Base-by-base conservation (phyloP, 225 moss, liverwort and hornwort species). In the Anthoceros angustus region DNA sequence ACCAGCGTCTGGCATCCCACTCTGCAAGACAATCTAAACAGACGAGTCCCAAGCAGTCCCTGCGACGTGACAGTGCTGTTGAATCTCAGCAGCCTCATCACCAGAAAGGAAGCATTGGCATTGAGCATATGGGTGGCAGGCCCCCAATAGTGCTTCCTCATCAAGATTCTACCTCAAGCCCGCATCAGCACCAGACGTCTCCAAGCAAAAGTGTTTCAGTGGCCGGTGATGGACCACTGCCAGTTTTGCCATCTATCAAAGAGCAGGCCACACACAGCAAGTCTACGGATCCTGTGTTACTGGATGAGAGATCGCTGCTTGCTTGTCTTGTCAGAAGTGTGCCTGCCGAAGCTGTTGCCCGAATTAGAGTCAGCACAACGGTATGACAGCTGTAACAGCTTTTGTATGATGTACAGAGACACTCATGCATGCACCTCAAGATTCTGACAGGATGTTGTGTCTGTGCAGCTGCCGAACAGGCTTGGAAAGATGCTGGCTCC, bases 401-500 rank as follows among this genome's bases (percentile, higher is more conserved):
- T 43, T 43, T 43, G 43, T 8, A 43, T 8, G 12, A 43, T 12
- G 41, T 11, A 21, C 23, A 10, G 18, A 41, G 41, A 41, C 39
- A 46, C 25, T n/a, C n/a, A n/a, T n/a, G n/a, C n/a, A n/a, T n/a
- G n/a, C n/a, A n/a, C n/a, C n/a, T n/a, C n/a, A n/a, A n/a, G n/a
- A n/a, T n/a, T n/a, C n/a, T n/a, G n/a, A n/a, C n/a, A n/a, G n/a
- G n/a, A n/a, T 68, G 20, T 46, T 49, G 67, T 49, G 50, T 38
- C 8, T 38, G 18, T 76, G 67, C 89, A 93, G 93, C 84, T 93
- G 46, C 93, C 89, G 50, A 90, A 93, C 74, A 85, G 93, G 62
- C 83, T 93, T 49, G 93, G 90, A 45, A 93, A 93, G 72, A 87
- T 93, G 93, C 80, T 93, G 49, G 89, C 93, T 45, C 93, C 93